Evolutionary conservation across 352 stramenopile species (phyloP), one percentile per base, ranked within the genome.

Genomic region (Globisporangium solare): DNA sequence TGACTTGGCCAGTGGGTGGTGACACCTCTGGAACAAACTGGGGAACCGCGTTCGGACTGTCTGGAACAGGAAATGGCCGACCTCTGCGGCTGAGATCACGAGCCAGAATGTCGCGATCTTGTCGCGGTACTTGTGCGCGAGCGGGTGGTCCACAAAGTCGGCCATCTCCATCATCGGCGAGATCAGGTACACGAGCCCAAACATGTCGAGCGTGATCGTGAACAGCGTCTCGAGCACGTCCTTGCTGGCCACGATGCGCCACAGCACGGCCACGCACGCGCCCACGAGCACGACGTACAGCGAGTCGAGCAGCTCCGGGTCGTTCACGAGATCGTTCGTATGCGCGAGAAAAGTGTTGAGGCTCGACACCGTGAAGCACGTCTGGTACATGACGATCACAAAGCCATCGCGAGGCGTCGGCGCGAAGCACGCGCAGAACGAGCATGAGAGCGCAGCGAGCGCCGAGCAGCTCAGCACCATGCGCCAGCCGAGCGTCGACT

Each of bases 141-240:
- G 39, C 2, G 76, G 76, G 43, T 86, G 64, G 27, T 77, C 67
- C 2, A 89, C 54, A 40, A 85, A 76, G 54, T 86, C 76, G 0
- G 72, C 63, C 13, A 81, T 68, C 27, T 83, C 76, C 70, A 86
- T 83, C 68, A 89, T 73, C n/a, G 81, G 76, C n/a, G 73, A 55
- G 10, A 79, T 66, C 46, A 89, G 49, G 35, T 82, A 79, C 35
- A 78, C 68, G 40, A 89, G 43, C 0, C 72, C 75, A 40, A 85
- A 52, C 3, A 79, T 76, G 56, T 89, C 79, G 47, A 86, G 60
- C 40, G 70, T 56, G n/a, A 77, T 58, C 63, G 79, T 74, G 35
- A 87, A 42, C 18, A 72, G 68, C 17, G 72, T 87, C 24, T 83
- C 68, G 35, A 86, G 51, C 2, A 86, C 64, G 37, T 83, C 77